Base-by-base conservation (phyloP, 805 yeast genomes). In the Cyberlindnera euphorbiiphila region DNA sequence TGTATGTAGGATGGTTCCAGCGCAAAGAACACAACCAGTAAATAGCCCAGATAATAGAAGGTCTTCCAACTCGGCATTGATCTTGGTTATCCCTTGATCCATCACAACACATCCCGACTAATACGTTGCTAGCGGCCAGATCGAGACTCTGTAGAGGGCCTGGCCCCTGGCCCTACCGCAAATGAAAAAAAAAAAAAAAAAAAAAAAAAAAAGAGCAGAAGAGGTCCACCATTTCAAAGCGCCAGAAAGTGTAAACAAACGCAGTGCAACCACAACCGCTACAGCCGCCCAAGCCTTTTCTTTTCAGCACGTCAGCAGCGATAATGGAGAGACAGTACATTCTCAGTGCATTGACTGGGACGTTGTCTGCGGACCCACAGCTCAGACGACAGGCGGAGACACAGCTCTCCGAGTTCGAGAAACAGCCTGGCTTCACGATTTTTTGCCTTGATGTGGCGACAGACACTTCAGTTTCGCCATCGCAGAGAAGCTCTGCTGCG, bases 1-100 rank as follows among this genome's bases (percentile, higher is more conserved):
- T 94, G 99, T 32, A 93, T 79, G 56, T 94, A 93, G 0, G 96
- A 85, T 21, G 82, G 71, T 38, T 82, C 76, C 2, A 84, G 56
- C 0, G 84, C 78, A 30, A 86, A 64, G 18, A 72, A 62, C 16
- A 82, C 61, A n/a, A 60, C 56, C 2, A 53, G 36, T 3, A 46
- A 18, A 26, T 50, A 51, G 37, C 61, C 52, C 10, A 38, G 24
- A 17, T 47, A 49, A 25, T 55, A 59, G 1, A 49, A 43, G 1
- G 25, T 26, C 24, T 43, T 42, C 57, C 54, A 49, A 20, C 43
- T 40, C 22, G 34, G 24, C 43, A 36, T 41, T 17, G 22, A 8
- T 24, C 23, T 4, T 6, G 34, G 14, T n/a, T n/a, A n/a, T n/a
- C n/a, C n/a, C n/a, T n/a, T n/a, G n/a, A n/a, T n/a, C n/a, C n/a